A percentile compares a stretch with the other conserved stretches of the same genome.
Conservation (phyloP, 345 rosid species). For the Clausena lansium region DNA sequence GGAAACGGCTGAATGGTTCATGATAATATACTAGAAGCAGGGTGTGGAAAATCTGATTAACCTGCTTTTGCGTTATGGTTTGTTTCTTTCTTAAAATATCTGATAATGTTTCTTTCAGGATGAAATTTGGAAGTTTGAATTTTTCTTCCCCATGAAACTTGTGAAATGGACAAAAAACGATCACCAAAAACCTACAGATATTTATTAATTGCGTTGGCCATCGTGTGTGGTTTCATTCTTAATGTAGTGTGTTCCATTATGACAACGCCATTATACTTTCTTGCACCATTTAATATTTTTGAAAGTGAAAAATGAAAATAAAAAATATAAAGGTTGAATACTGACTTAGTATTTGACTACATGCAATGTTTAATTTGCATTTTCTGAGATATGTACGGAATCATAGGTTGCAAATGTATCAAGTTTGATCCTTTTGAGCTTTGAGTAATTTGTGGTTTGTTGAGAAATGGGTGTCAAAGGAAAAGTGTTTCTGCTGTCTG, state of each 20-base stretch:
- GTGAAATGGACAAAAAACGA: background rate
- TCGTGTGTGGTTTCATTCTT: background rate
- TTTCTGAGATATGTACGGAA: background rate
- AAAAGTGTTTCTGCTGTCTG: constrained; percentile 1
- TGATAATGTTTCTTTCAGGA: background rate
- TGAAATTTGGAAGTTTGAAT: constrained; percentile 1
- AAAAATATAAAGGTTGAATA: background rate
- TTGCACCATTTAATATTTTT: background rate
- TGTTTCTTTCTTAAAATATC: background rate
- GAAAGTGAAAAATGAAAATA: too few species aligned
- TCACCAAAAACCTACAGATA: background rate
- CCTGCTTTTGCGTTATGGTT: background rate
- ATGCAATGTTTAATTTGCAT: background rate
- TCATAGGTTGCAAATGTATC: background rate
- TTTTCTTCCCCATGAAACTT: background rate
- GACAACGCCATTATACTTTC: background rate
- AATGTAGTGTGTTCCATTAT: background rate
- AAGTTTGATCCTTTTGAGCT: background rate
- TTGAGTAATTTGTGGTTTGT: background rate
- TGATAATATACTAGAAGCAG: background rate
- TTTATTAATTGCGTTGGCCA: background rate
- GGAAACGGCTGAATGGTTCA: background rate
- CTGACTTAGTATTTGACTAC: background rate
- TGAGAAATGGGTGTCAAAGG: background rate
- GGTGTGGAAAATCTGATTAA: background rate